Evolutionary conservation across 768 basidiomycete species (phyloP), one percentile per base, ranked within the genome.

Genomic region (Boletus tylopilopsis): DNA sequence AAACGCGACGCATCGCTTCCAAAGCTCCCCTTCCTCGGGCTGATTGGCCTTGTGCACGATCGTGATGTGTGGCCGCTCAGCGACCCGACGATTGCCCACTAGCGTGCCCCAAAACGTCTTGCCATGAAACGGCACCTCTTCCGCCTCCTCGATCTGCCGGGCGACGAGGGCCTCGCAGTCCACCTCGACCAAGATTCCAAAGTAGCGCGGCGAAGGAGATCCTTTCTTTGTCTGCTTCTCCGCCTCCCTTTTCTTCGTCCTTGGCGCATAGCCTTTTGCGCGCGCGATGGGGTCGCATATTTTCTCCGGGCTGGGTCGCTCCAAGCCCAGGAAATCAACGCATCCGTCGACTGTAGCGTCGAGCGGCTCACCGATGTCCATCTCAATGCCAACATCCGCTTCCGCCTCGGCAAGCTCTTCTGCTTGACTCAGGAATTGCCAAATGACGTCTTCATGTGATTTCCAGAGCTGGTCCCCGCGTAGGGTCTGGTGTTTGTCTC

Each of bases 401-500:
- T 91, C 84, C 15, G 59, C 57, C 2, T 73, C 70, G 1, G 75
- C 67, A 8, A 97, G 82, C 55, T 80, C 76, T 55, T 94, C 81
- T 0, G 73, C 65, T n/a, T 69, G 54, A 22, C 69, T 71, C 45
- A 98, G 69, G 71, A 99, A 98, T 68, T 73, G 75, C 82, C 84
- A 84, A n/a, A 98, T 67, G 18, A 94, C 79, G 6, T 79, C 74
- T 67, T 96, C 94, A 67, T 98, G 90, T 23, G 68, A 59, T 47
- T 76, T 78, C 16, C 68, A 63, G 15, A 63, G 47, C 10, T 61
- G 64, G 54, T 85, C 81, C 0, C 85, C 82, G 32, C 77, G 81
- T 1, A 99, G 79, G 0, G 80, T 79, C 64, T 97, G 88, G 71
- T 99, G 96, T 54, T 87, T 89, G 5, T 81, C 78, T 0, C 95